Percentiles rank a stretch among this genome's conserved stretches.
phyloP scores from a whole-genome alignment of 192 early-diverging fungal species.

The Podila verticillata region DNA sequence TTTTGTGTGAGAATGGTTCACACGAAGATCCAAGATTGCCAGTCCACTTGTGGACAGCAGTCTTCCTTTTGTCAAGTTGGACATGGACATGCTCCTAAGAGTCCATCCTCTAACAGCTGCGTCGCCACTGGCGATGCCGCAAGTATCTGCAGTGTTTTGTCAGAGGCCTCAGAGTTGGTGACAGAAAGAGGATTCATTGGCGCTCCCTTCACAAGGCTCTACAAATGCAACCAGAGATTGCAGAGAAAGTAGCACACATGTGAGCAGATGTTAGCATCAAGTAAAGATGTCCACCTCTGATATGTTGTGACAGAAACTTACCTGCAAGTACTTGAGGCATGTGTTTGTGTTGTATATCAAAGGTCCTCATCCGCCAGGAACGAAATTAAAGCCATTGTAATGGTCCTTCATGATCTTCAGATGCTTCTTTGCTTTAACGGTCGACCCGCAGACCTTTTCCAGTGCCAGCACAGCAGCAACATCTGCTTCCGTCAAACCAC shows the following conservation, averaged over 20 bases:
- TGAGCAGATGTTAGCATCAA: constrained; percentile 5
- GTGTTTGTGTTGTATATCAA: constrained; percentile 41
- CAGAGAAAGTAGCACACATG: constrained; percentile 3
- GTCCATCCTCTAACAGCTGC: constrained; percentile 16
- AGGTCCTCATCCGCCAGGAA: constrained; percentile 23
- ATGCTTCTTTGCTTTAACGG: constrained; percentile 21
- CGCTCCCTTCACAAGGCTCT: constrained; percentile 9
- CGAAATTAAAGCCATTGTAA: constrained; percentile 41
- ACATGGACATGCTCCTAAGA: no score
- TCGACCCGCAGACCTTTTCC: constrained; percentile 17
- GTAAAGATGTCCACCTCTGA: constrained; percentile 1
- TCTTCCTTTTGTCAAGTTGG: no score
- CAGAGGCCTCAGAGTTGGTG: constrained; percentile 34
- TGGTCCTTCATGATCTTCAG: constrained; percentile 42
- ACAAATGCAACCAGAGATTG: constrained; percentile 4
- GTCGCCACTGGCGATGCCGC: constrained; percentile 36
- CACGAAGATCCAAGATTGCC: no score
- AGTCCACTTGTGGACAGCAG: no score
- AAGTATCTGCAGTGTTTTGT: constrained; percentile 17
- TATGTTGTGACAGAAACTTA: constrained; percentile 18
- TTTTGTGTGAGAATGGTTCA: no score
- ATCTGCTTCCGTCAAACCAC: constrained; percentile 32
- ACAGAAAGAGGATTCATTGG: constrained; percentile 34
- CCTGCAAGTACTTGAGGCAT: constrained; percentile 50
- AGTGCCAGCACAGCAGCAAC: constrained; percentile 24